phyloP scores from a whole-genome alignment of 192 early-diverging fungal genomes.

The Backusella tuberculispora region DNA sequence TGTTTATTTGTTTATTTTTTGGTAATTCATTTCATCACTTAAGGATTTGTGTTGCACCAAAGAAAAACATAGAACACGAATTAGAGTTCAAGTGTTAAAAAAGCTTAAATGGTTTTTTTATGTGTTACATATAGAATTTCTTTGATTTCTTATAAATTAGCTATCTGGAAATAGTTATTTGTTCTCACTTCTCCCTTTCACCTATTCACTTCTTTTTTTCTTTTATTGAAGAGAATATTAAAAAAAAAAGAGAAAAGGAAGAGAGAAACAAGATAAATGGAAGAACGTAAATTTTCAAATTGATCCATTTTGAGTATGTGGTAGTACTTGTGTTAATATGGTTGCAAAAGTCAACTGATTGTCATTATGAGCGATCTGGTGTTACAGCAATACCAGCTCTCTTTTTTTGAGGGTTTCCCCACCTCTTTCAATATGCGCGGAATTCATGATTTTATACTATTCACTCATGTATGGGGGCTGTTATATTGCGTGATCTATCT shows the following conservation, averaged over 20 bases:
- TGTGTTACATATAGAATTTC: background rate
- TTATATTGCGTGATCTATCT: no score
- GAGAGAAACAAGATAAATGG: background rate
- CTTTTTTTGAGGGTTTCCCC: background rate
- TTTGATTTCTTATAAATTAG: background rate
- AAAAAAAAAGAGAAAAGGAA: background rate
- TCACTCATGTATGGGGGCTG: no score
- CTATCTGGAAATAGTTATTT: background rate
- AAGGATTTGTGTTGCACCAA: background rate
- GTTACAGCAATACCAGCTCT: background rate
- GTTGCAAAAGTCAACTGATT: conserved; percentile 1
- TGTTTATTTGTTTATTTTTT: no score
- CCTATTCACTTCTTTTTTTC: background rate
- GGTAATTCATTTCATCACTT: no score
- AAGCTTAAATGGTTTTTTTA: background rate
- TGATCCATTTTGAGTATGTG: background rate
- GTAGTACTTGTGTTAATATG: background rate
- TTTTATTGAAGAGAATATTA: background rate
- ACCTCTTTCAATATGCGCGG: no score
- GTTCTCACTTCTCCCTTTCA: background rate
- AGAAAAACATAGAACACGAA: background rate
- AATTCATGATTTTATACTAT: no score
- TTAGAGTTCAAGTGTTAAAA: background rate
- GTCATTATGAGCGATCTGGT: conserved; percentile 1
- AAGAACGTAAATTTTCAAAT: background rate